Base-by-base conservation (phyloP, 805 yeast genomes). In the Clavispora carvajalis region DNA sequence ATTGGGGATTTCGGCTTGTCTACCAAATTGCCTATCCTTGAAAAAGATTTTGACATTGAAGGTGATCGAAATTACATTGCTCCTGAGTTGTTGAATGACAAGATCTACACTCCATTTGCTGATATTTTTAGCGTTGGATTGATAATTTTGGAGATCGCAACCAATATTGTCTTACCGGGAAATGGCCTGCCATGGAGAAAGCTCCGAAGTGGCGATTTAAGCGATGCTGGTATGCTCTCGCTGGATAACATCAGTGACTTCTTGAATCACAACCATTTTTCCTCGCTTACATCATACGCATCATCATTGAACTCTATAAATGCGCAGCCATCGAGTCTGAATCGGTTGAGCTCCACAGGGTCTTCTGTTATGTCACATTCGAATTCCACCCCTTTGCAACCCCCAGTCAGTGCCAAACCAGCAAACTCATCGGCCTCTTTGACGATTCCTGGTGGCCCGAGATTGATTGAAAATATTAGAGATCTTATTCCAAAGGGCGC, bases 1-100 rank as follows among this genome's bases (percentile, higher is more conserved):
- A 84, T 93, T 55, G 99, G 96, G 15, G 99, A 93, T 63, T 93
- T 93, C 68, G 99, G 99, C 7, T 79, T 93, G 72, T 95, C 97
- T 5, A 77, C 95, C 3, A 79, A 77, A 49, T 67, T 80, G 39
- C 98, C 98, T 0, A 79, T 81, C 15, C 48, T 67, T 23, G 77
- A 77, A 36, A 73, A 71, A 33, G 79, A 67, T 48, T 82, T 87
- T 53, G 99, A 93, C 62, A 77, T 95, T 50, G 99, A 93, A 64
- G 99, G 99, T 21, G 99, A 93, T 62, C 73, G 98, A 39, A 96
- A 91, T 59, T 93, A 93, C 62, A 93, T 93, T 63, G 98, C 99
- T 0, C 99, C 99, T 1, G 99, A 93, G 60, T 81, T 93, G 18
- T 81, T 93, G 40, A 79, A 89, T 24, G 79, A 76, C 34, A 89